Conservation (phyloP, 768 basidiomycete species). For the Pisolithus sp. region DNA sequence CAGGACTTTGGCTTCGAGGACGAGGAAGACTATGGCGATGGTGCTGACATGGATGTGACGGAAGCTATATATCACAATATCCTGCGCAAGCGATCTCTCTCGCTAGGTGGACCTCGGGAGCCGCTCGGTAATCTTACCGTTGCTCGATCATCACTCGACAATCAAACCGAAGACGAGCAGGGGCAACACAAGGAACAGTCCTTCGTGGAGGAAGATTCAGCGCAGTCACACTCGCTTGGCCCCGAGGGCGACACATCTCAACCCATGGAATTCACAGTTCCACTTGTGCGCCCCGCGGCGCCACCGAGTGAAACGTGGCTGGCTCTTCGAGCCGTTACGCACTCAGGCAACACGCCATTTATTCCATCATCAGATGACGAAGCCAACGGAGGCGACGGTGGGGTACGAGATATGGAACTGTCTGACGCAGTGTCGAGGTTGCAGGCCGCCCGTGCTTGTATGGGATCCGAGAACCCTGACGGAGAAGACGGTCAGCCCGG, state of each 20-base stretch:
- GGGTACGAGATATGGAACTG: constrained; percentile 42
- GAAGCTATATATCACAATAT: constrained; percentile 49
- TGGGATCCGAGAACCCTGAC: constrained; percentile 29
- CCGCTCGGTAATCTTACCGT: constrained; percentile 26
- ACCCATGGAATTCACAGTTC: constrained; percentile 71
- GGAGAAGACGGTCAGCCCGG: constrained; percentile 18
- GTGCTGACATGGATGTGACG: constrained; percentile 71
- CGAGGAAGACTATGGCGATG: constrained; percentile 20
- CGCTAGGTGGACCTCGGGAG: constrained; percentile 28
- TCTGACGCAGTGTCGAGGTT: constrained; percentile 51
- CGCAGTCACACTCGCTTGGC: constrained; percentile 24
- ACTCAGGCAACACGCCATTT: constrained; percentile 55
- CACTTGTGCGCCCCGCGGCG: constrained; percentile 52
- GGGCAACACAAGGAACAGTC: constrained; percentile 20
- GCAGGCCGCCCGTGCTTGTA: constrained; percentile 46
- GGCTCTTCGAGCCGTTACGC: constrained; percentile 63
- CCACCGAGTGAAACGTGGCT: constrained; percentile 56
- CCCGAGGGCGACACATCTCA: constrained; percentile 40
- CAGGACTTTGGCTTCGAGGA: constrained; percentile 30
- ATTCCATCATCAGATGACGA: constrained; percentile 50
- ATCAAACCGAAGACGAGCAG: constrained; percentile 7
- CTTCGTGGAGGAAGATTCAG: constrained; percentile 22
- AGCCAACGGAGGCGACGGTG: constrained; percentile 28
- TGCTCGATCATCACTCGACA: constrained; percentile 8
- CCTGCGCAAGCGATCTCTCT: constrained; percentile 49